Evolutionary conservation across 306 rosid genomes (phyloP).

Genomic region (Inga laurina): DNA sequence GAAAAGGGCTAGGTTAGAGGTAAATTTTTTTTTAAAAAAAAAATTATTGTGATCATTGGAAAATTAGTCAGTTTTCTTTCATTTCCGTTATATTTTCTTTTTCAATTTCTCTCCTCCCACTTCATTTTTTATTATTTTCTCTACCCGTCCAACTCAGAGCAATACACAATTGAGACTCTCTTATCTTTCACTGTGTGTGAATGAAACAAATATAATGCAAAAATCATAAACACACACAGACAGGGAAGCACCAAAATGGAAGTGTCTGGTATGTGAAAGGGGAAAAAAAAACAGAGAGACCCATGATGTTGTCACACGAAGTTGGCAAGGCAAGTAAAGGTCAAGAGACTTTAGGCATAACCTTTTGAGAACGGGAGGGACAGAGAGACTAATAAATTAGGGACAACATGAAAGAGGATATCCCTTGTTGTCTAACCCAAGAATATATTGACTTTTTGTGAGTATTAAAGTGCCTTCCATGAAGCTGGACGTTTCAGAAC

Average conservation of each 20-base stretch:
- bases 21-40: too few species aligned
- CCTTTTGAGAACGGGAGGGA: not conserved
- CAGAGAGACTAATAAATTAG: not conserved
- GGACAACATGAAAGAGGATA: not conserved
- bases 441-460: not conserved
- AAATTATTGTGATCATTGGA: too few species aligned
- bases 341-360: not conserved
- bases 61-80: too few species aligned
- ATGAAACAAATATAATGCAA: not conserved
- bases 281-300: not conserved
- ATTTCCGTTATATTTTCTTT: too few species aligned
- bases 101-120: not conserved
- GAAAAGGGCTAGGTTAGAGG: too few species aligned
- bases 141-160: not conserved
- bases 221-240: not conserved
- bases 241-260: conserved; percentile 20
- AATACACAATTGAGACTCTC: not conserved
- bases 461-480: not conserved
- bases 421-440: conserved; percentile 9
- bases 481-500: conserved; percentile 16
- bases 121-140: not conserved
- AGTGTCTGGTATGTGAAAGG: conserved; percentile 9
- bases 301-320: conserved; percentile 31
- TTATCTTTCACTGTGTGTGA: not conserved
- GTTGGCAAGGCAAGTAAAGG: not conserved